Evolutionary conservation across 129 eudicot species (phyloP), one percentile per base, ranked within the genome.

Genomic region (Deinandra increscens): DNA sequence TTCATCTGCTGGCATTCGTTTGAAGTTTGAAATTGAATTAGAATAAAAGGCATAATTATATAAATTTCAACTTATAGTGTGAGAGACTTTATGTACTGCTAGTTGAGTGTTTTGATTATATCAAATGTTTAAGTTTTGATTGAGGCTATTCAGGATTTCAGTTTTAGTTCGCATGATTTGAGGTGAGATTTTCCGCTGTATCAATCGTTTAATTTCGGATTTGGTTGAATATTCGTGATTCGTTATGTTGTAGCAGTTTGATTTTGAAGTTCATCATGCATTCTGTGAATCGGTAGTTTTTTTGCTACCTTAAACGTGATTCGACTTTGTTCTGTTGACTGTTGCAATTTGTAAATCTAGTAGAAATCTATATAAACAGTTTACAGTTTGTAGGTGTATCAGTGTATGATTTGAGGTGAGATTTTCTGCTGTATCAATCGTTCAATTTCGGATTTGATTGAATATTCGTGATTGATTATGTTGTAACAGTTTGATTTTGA

Each of bases 391-490:
- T n/a, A n/a, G n/a, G n/a, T n/a, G n/a, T n/a, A n/a, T n/a, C n/a
- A n/a, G n/a, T n/a, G n/a, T n/a, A 74, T 74, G 79, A 41, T 65
- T 74, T 74, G 22, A 74, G 79, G 79, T 74, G 19, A 64, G 45
- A 6, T 31, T 42, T 66, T 50, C 34, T 43, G 48, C 18, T 54
- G 9, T 60, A 26, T 11, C 33, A 19, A 4, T 39, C 33, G 38
- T 34, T 39, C 13, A 22, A 23, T 7, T 53, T 65, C 31, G 23
- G n/a, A 8, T 29, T 13, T 43, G 59, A 19, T 54, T 31, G 39
- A 18, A 6, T 33, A 60, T 31, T 42, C 10, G 59, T 41, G 34
- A 58, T 65, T 51, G 42, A 11, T 64, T 64, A 15, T 50, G 58
- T 15, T 53, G 65, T 29, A 15, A 10, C 15, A 64, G 38, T 55